Conservation (phyloP, 106 monocot species). For the Dactylorhiza incarnata region DNA sequence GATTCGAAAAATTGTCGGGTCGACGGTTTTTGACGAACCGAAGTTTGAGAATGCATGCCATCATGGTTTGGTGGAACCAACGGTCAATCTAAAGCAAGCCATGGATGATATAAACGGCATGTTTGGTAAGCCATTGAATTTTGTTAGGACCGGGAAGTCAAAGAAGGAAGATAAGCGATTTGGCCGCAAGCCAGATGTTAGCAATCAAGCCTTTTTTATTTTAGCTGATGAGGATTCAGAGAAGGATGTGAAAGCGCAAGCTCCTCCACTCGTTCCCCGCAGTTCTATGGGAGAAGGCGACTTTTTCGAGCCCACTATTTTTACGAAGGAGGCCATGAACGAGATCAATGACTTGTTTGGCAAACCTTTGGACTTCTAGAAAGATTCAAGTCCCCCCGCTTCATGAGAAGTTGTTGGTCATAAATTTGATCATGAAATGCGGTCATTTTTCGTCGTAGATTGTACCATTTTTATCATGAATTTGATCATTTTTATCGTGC, state of each 20-base stretch:
- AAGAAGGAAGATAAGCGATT: slow-evolving; percentile 23
- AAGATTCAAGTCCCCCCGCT: not conserved
- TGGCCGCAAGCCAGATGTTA: slow-evolving; percentile 12
- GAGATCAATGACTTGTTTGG: slow-evolving; percentile 94
- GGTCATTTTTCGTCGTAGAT: too few species aligned
- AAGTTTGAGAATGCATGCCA: slow-evolving; percentile 89
- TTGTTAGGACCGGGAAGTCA: slow-evolving; percentile 14
- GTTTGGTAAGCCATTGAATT: slow-evolving; percentile 76
- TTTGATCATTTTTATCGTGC: too few species aligned
- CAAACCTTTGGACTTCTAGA: slow-evolving; percentile 62
- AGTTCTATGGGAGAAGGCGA: slow-evolving; percentile 15
- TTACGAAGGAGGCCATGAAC: slow-evolving; percentile 72
- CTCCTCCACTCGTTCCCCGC: not conserved
- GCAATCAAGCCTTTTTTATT: slow-evolving; percentile 37
- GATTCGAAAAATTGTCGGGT: slow-evolving; percentile 61
- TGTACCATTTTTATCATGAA: too few species aligned
- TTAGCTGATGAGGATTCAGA: slow-evolving; percentile 50
- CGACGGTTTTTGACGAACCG: slow-evolving; percentile 40
- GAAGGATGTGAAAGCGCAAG: slow-evolving; percentile 12
- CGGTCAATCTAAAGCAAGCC: slow-evolving; percentile 84
- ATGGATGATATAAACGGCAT: slow-evolving; percentile 85
- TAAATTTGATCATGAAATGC: too few species aligned
- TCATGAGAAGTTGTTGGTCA: too few species aligned
- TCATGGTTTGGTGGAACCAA: slow-evolving; percentile 83
- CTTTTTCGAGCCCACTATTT: slow-evolving; percentile 80